phyloP scores from a whole-genome alignment of 2,329 filamentous ascomycete genomes.

The Tolypocladium nubicola region DNA sequence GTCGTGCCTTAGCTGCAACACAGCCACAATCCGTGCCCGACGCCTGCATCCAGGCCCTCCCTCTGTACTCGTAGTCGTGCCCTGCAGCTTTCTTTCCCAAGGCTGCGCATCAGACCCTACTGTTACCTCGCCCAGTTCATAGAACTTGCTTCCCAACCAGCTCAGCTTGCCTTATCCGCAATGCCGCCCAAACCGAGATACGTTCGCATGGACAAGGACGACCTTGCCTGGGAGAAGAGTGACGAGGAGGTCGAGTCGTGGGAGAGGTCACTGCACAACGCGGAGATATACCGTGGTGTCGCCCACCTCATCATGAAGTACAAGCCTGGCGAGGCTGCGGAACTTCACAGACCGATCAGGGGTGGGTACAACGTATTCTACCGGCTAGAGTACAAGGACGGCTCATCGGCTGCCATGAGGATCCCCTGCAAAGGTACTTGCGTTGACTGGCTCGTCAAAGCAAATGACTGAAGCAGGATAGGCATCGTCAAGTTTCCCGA shows the following conservation, averaged over 20 bases:
- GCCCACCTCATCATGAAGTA: conserved; percentile 13
- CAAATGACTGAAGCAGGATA: not conserved
- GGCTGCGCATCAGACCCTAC: no score
- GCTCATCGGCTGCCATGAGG: conserved; percentile 18
- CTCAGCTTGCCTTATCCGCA: not conserved
- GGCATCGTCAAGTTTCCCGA: conserved; percentile 17
- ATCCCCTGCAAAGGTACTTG: conserved; percentile 14
- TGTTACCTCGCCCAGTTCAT: no score
- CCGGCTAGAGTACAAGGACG: conserved; percentile 20
- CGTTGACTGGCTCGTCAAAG: not conserved
- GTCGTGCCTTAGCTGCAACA: no score
- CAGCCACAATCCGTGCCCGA: no score
- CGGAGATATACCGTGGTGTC: conserved; percentile 9
- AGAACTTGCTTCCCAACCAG: no score
- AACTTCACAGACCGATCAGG: conserved; percentile 13
- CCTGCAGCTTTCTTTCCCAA: no score
- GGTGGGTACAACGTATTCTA: conserved; percentile 20
- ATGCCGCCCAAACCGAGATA: conserved; percentile 15
- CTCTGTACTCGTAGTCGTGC: no score
- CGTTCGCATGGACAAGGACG: conserved; percentile 13
- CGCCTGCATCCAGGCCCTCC: no score
- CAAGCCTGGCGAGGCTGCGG: conserved; percentile 9
- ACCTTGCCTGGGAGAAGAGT: conserved; percentile 16
- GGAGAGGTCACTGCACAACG: conserved; percentile 11
- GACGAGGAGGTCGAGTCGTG: conserved; percentile 13